Base-by-base conservation (phyloP, 73 alveolate species). In the Stentor roeselii region DNA sequence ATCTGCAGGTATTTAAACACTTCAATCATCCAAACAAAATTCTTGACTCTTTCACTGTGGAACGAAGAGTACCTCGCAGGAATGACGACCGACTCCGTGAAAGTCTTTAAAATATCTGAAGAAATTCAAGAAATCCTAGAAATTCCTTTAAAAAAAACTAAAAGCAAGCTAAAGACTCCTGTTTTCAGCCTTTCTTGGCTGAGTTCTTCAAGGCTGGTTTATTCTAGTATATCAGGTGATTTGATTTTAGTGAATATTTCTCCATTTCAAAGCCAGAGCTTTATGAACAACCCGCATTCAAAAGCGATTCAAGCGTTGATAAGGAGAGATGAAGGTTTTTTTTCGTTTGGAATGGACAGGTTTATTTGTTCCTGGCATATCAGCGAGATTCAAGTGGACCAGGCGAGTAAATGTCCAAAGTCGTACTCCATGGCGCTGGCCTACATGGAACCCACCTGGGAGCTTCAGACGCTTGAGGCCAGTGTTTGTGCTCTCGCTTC, bases 271-370 rank as follows among this genome's bases (percentile, higher is more conserved):
- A 67, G 41, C 0, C 80, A 67, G 41, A 21, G n/a, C 34, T 67
- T 67, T 67, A 67, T 67, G n/a, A 67, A 67, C 37, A 67, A 67
- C 80, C 80, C 80, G 1, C 80, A 67, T 67, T 0, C 37, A 30
- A 21, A 40, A 67, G 80, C 80, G 42, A 67, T 67, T 67, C n/a
- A 27, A 21, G 80, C 80, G 14, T 30, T 67, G 27, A n/a, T 67
- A 32, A 21, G 27, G 34, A 67, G n/a, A 14, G 41, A 67, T 0
- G 3, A 30, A 30, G 80, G 80, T 27, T 14, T 67, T 67, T 15
- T 67, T 27, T 67, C 80, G 41, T 21, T 67, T 0, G 80, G 80
- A 21, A 67, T 67, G 80, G 80, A 67, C 2, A n/a, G 80, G 80
- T 21, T 67, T 30, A n/a, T 67, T 11, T 21, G n/a, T 67, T 21